Conservation (phyloP, 1,139 yeast genomes). For the Wickerhamomyces sp. region DNA sequence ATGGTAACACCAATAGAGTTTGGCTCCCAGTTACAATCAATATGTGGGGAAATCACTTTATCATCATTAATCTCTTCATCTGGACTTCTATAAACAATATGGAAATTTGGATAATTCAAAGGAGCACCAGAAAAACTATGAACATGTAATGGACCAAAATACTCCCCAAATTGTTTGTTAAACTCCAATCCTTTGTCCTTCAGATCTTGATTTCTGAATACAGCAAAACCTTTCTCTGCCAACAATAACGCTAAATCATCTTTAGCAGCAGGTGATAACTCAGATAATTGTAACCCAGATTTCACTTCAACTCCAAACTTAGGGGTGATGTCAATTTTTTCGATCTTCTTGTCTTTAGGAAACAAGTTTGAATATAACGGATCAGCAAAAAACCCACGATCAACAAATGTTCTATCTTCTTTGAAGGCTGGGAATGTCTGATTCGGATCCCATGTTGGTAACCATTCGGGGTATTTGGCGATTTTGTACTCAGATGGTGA, state of each 20-base stretch:
- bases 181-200: constrained; percentile 25
- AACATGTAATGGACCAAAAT: constrained; percentile 58
- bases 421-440: background rate
- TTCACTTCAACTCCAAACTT: constrained; percentile 34
- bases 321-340: constrained; percentile 3
- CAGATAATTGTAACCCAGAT: constrained; percentile 5
- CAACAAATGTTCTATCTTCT: background rate
- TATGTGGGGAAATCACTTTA: constrained; percentile 40
- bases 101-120: constrained; percentile 42
- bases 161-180: constrained; percentile 42
- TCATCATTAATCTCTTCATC: constrained; percentile 28
- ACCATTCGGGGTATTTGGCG: constrained; percentile 1
- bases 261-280: constrained; percentile 3
- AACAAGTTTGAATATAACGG: background rate
- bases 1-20: constrained; percentile 63
- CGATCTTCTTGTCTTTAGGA: background rate
- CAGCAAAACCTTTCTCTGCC: constrained; percentile 45
- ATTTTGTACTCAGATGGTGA: background rate
- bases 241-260: constrained; percentile 36
- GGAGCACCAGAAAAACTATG: constrained; percentile 61
- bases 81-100: constrained; percentile 42
- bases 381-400: constrained; percentile 1
- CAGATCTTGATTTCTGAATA: constrained; percentile 48
- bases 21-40: constrained; percentile 55
- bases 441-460: constrained; percentile 3